phyloP scores from a whole-genome alignment of 257 asterid genomes.

The Capsicum baccatum region DNA sequence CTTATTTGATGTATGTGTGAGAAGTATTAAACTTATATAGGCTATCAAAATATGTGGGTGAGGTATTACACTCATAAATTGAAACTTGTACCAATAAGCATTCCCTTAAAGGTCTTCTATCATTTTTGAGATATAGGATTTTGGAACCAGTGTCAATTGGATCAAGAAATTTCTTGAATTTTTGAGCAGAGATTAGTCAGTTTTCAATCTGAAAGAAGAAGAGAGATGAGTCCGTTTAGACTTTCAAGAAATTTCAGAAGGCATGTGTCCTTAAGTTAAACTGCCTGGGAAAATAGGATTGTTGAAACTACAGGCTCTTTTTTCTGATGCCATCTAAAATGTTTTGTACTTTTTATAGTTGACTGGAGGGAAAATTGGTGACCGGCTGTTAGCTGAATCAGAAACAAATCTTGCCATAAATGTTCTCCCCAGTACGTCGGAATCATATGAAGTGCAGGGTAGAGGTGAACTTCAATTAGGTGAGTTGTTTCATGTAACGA shows the following conservation, averaged over 20 bases:
- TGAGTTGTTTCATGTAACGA: conserved; percentile 41
- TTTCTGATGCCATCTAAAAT: not conserved
- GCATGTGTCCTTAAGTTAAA: not conserved
- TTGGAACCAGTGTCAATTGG: not conserved
- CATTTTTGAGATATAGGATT: not conserved
- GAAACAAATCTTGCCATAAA: conserved; percentile 96
- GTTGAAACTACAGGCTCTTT: not conserved
- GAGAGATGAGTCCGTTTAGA: not conserved
- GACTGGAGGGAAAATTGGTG: conserved; percentile 98
- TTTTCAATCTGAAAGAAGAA: not conserved
- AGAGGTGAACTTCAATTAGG: conserved; percentile 99
- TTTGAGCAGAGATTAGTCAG: not conserved
- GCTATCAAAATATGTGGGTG: not conserved
- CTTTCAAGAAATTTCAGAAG: not conserved
- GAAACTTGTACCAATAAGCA: not conserved
- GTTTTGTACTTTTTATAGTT: conserved; percentile 50
- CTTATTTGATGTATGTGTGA: not conserved
- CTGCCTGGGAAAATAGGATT: not conserved
- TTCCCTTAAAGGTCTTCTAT: not conserved
- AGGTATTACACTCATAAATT: not conserved
- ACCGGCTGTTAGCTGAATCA: conserved; percentile 89
- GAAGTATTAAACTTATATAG: conserved; percentile 10
- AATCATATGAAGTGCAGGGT: conserved; percentile 98
- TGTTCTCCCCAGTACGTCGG: conserved; percentile 87
- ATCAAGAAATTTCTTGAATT: not conserved